A percentile compares a stretch with the other conserved stretches of the same genome.
Conservation (phyloP, 371 early-diverging fungal genomes). For the Catenaria anguillulae region DNA sequence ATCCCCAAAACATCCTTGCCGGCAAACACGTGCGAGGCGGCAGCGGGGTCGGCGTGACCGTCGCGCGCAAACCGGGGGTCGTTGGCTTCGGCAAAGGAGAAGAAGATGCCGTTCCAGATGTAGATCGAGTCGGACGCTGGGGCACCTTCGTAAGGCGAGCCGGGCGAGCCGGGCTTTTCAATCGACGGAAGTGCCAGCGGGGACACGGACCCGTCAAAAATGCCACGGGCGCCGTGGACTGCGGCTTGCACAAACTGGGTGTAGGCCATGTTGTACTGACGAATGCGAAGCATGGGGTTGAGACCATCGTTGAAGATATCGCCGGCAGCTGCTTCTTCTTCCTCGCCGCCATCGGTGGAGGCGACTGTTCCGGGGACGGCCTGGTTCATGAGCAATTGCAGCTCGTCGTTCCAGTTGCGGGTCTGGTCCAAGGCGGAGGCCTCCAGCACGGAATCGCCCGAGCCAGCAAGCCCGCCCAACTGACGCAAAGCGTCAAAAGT, state of each 20-base stretch:
- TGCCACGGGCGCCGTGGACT: slow-evolving; percentile 3
- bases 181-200: slow-evolving; percentile 1
- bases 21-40: slow-evolving; percentile 5
- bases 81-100: neutral
- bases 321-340: neutral
- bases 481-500: slow-evolving; percentile 3
- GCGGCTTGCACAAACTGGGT: slow-evolving; percentile 8
- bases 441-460: slow-evolving; percentile 1
- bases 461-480: neutral
- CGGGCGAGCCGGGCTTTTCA: neutral
- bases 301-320: neutral
- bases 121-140: slow-evolving; percentile 1
- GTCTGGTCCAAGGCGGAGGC: slow-evolving; percentile 5
- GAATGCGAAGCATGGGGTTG: neutral
- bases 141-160: neutral
- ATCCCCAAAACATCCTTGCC: slow-evolving; percentile 7
- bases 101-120: slow-evolving; percentile 8
- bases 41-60: slow-evolving; percentile 7
- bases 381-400: neutral
- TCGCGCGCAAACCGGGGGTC: neutral
- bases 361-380: no score
- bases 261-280: slow-evolving; percentile 5
- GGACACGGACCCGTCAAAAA: slow-evolving; percentile 1
- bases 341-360: no score
- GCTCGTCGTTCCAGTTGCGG: slow-evolving; percentile 9